Evolutionary conservation across 768 basidiomycete genomes (phyloP).

Genomic region (Brasilioporus rufonigricans): DNA sequence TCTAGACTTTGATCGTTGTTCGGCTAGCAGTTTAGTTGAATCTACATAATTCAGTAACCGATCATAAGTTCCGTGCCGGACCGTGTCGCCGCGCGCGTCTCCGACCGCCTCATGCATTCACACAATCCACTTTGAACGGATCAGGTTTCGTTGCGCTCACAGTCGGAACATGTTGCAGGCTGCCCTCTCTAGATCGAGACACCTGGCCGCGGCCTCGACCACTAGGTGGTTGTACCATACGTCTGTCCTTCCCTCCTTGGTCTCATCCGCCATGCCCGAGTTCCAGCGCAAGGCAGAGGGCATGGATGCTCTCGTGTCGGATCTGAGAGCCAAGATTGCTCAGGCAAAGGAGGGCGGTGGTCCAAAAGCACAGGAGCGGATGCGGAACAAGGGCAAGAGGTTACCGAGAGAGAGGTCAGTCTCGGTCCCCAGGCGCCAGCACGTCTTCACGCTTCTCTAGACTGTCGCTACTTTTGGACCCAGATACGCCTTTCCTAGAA

Average conservation of each 20-base stretch:
- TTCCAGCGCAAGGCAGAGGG: conserved; percentile 63
- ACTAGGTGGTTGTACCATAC: conserved; percentile 55
- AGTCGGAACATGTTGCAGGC: conserved; percentile 21
- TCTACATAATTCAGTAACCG: conserved; percentile 10
- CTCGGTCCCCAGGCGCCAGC: not conserved
- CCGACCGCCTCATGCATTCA: not conserved
- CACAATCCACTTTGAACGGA: not conserved
- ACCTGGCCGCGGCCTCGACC: conserved; percentile 1
- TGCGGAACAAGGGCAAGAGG: conserved; percentile 76
- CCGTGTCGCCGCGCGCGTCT: not conserved
- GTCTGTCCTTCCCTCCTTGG: conserved; percentile 66
- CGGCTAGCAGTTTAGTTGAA: too few species aligned
- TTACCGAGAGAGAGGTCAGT: conserved; percentile 78
- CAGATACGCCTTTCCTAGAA: conserved; percentile 87
- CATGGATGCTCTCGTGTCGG: conserved; percentile 68
- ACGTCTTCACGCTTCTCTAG: conserved; percentile 37
- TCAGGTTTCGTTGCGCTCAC: not conserved
- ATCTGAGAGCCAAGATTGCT: conserved; percentile 59
- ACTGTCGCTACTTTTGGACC: conserved; percentile 73
- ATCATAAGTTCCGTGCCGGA: conserved; percentile 24
- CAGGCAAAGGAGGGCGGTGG: conserved; percentile 71
- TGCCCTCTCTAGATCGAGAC: conserved; percentile 13
- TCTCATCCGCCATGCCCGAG: conserved; percentile 69
- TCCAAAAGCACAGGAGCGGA: conserved; percentile 66
- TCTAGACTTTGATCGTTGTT: too few species aligned